Percentiles rank a stretch among this genome's conserved stretches.
These are phyloP conservation scores for Lycium ferocissimum DNA, from an alignment of 257 asterid species.

Conservation along the genomic window DNA sequence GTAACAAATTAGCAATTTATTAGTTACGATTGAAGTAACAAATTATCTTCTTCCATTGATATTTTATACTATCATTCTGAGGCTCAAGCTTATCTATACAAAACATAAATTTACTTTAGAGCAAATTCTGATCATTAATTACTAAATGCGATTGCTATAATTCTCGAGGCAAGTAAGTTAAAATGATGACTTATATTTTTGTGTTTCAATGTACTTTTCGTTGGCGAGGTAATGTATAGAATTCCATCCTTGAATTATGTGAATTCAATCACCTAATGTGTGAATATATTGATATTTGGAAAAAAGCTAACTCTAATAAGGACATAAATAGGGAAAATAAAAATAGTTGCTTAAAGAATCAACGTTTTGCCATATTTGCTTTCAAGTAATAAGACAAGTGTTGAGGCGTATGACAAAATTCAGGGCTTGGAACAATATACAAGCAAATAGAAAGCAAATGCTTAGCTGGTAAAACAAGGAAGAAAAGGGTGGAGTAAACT, in stretches of 20 bases:
- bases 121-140: background rate
- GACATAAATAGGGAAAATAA: background rate
- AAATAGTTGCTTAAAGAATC: background rate
- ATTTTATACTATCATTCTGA: background rate
- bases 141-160: background rate
- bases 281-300: background rate
- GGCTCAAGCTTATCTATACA: background rate
- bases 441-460: background rate
- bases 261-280: background rate
- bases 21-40: background rate
- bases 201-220: background rate
- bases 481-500: background rate
- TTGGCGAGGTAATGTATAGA: background rate
- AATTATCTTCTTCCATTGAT: background rate
- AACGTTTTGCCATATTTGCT: background rate
- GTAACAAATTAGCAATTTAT: background rate
- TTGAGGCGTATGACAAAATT: background rate
- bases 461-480: slow-evolving; percentile 28
- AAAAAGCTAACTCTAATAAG: too few relatives aligned
- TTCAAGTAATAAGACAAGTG: slow-evolving; percentile 15
- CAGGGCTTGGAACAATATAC: background rate
- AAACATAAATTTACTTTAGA: background rate
- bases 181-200: background rate
- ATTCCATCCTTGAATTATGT: background rate
- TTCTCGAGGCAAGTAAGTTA: background rate